Percentiles rank a stretch among this genome's conserved stretches.
Evolutionary conservation across 1,139 yeast genomes (phyloP).

Genomic region (Taphrina populina): DNA sequence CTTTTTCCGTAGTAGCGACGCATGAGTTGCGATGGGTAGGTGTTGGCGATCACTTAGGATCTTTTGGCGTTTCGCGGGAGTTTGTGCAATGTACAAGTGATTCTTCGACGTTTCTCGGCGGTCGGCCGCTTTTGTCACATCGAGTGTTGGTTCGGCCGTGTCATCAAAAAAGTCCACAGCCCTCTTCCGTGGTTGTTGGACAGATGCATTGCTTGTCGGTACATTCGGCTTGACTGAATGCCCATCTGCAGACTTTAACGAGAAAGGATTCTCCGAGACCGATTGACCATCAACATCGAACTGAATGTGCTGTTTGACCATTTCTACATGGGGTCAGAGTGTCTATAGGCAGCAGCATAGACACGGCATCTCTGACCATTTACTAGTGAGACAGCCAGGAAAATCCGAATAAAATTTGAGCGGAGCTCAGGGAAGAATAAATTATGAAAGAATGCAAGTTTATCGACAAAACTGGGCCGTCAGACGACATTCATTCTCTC

Average conservation of each 20-base stretch:
- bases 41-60: constrained; percentile 20
- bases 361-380: neutral
- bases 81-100: constrained; percentile 1
- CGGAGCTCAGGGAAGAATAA: constrained; percentile 1
- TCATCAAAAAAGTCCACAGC: constrained; percentile 30
- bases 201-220: neutral
- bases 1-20: constrained; percentile 60
- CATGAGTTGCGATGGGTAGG: constrained; percentile 49
- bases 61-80: constrained; percentile 21
- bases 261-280: constrained; percentile 5
- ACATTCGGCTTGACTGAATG: neutral
- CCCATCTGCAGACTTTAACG: neutral
- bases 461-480: no score
- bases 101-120: neutral
- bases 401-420: neutral
- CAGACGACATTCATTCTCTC: no score
- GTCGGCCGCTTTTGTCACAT: neutral
- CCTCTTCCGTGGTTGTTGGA: constrained; percentile 1
- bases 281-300: constrained; percentile 17
- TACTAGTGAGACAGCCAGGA: neutral
- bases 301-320: constrained; percentile 31
- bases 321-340: neutral
- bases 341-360: neutral
- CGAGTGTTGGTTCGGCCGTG: neutral
- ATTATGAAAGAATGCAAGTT: no score